Evolutionary conservation across 805 yeast genomes (phyloP), one percentile per base, ranked within the genome.

Genomic region (Kregervanrija delftensis): DNA sequence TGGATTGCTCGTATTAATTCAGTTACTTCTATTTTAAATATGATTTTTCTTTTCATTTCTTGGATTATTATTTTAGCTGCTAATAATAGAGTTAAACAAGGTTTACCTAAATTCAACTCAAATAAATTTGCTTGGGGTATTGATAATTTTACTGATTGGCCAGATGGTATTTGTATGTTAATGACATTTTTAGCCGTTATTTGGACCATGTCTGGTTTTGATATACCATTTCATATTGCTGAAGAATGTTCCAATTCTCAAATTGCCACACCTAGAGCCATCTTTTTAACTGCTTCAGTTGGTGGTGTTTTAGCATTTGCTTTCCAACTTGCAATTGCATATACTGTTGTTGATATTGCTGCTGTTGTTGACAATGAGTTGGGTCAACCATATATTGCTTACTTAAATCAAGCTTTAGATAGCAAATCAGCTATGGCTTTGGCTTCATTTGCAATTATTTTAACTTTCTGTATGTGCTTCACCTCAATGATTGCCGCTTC

Each of bases 181-280:
- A 68, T 76, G 69, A 68, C 77, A 5, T 77, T 77, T 60, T 57
- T 76, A 52, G 77, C 82, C 30, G 79, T 73, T 39, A 74, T 77
- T 47, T 77, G 83, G 82, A 76, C 83, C 39, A 80, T 81, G 86
- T 73, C 82, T 43, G 87, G 86, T 12, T 82, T 78, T 57, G 87
- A 82, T 57, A 77, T 85, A 14, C 83, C 87, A 0, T 81, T 81
- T 67, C 87, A 83, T 56, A 66, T 82, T 49, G 71, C 84, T 13
- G 89, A 82, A 61, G 88, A 82, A 55, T 76, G 83, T 51, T 64
- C 78, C 41, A 79, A 80, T 57, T 83, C 86, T 11, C 64, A 74
- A 30, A 64, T 68, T 15, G 84, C 83, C 5, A 78, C 82, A n/a
- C 86, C 87, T 13, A 67, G 72, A 41, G 85, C 85, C 37, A 79